Percentiles rank a stretch among this genome's conserved stretches.
Conservation (phyloP, 257 asterid species). For the Scutellaria galericulata region DNA sequence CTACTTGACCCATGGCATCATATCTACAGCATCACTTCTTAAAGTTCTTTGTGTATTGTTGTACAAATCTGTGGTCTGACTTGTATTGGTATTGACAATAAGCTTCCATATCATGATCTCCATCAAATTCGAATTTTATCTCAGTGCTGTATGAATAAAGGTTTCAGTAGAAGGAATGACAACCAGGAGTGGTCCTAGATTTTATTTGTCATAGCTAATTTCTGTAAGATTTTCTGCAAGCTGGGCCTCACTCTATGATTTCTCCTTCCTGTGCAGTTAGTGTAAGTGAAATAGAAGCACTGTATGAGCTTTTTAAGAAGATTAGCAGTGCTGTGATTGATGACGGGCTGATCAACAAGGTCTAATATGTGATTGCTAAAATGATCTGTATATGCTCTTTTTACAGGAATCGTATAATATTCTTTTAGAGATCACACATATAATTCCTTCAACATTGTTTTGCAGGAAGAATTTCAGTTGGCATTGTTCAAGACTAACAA, state of each 20-base stretch:
- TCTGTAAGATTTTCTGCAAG: conserved; percentile 2
- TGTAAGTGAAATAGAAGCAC: conserved; percentile 98
- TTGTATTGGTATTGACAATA: conserved; percentile 1
- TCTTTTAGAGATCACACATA: conserved; percentile 1
- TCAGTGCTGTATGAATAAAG: conserved; percentile 14
- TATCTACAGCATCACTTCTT: conserved; percentile 5
- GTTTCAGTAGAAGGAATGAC: conserved; percentile 5
- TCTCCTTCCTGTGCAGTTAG: conserved; percentile 66
- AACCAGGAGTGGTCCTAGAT: conserved; percentile 7
- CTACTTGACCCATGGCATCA: not conserved
- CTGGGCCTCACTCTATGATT: conserved; percentile 24
- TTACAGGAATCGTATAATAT: conserved; percentile 8
- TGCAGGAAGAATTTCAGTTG: conserved; percentile 97
- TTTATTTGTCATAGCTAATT: conserved; percentile 16
- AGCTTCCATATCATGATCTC: conserved; percentile 11
- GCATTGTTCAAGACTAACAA: conserved; percentile 97
- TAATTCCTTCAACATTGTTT: conserved; percentile 28
- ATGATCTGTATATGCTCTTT: conserved; percentile 14
- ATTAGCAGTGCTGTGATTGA: conserved; percentile 99
- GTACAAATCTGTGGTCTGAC: not conserved
- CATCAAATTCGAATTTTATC: not conserved
- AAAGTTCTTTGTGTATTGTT: conserved; percentile 10
- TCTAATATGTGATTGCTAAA: conserved; percentile 31
- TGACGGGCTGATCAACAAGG: conserved; percentile 98
- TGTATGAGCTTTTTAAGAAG: conserved; percentile 95